These are phyloP conservation scores for Cyclostephanos tholiformis DNA, from an alignment of 108 stramenopile genomes.

Conservation along the genomic window DNA sequence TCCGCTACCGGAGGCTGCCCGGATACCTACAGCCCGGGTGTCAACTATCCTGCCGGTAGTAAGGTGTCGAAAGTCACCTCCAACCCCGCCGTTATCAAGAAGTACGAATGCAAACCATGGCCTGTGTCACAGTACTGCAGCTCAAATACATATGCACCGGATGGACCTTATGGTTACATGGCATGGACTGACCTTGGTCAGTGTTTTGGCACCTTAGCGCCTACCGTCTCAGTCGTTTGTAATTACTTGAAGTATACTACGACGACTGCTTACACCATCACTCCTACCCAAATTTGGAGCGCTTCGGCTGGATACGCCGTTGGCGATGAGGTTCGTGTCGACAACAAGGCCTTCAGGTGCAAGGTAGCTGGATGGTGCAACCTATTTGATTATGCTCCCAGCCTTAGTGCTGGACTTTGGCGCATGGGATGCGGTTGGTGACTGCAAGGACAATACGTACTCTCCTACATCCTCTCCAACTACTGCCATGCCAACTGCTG, in stretches of 20 bases:
- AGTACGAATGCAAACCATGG: constrained; percentile 6
- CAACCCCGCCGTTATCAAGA: background rate
- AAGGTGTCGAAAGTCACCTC: background rate
- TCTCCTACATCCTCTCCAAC: too few relatives aligned
- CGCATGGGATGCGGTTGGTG: too few relatives aligned
- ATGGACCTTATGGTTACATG: background rate
- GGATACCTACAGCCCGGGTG: background rate
- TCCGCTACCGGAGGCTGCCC: background rate
- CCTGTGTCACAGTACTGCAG: background rate
- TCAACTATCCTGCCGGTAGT: background rate
- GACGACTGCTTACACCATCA: background rate
- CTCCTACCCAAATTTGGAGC: background rate
- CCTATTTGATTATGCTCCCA: too few relatives aligned
- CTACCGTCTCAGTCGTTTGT: background rate
- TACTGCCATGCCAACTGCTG: too few relatives aligned
- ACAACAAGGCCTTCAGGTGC: too few relatives aligned
- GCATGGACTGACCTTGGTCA: constrained; percentile 1
- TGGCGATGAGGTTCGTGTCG: too few relatives aligned
- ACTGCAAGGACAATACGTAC: too few relatives aligned
- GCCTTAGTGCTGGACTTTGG: too few relatives aligned
- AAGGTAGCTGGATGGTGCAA: too few relatives aligned
- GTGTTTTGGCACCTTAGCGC: background rate
- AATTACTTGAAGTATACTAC: background rate
- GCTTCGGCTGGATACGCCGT: too few relatives aligned
- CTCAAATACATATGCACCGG: background rate